Conservation (phyloP, 768 basidiomycete genomes). For the Mycena alexandri region DNA sequence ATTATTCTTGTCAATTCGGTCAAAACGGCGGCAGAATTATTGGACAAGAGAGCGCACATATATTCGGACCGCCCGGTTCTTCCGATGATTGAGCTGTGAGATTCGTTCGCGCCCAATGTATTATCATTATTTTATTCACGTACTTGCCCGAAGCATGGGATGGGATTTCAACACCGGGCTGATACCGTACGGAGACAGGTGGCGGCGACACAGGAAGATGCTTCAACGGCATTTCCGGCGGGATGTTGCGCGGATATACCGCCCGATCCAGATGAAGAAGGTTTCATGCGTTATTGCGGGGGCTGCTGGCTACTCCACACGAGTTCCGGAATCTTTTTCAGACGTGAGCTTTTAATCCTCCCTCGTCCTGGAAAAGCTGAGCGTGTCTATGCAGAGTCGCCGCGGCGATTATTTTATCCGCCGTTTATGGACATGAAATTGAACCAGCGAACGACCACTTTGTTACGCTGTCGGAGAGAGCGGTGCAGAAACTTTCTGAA, state of each 20-base stretch:
- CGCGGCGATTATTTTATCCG: slow-evolving; percentile 47
- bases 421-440: slow-evolving; percentile 52
- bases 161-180: slow-evolving; percentile 46
- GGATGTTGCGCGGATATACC: slow-evolving; percentile 36
- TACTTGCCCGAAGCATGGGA: too few species aligned
- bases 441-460: slow-evolving; percentile 46
- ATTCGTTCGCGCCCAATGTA: slow-evolving; percentile 1
- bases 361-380: slow-evolving; percentile 15
- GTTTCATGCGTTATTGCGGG: slow-evolving; percentile 39
- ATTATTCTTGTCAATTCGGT: slow-evolving; percentile 46
- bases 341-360: neutral
- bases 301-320: slow-evolving; percentile 34
- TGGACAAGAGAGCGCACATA: slow-evolving; percentile 41
- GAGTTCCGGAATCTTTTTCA: slow-evolving; percentile 37
- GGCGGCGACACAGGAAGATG: slow-evolving; percentile 47
- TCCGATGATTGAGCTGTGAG: slow-evolving; percentile 37
- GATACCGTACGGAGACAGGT: slow-evolving; percentile 46
- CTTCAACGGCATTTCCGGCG: slow-evolving; percentile 47
- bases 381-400: slow-evolving; percentile 43
- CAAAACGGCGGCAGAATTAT: slow-evolving; percentile 41
- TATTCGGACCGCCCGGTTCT: slow-evolving; percentile 40
- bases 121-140: neutral
- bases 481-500: slow-evolving; percentile 45
- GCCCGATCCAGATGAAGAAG: slow-evolving; percentile 42
- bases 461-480: slow-evolving; percentile 47